Evolutionary conservation across 2,329 filamentous ascomycete species (phyloP).

Genomic region (Diaporthe sp.): DNA sequence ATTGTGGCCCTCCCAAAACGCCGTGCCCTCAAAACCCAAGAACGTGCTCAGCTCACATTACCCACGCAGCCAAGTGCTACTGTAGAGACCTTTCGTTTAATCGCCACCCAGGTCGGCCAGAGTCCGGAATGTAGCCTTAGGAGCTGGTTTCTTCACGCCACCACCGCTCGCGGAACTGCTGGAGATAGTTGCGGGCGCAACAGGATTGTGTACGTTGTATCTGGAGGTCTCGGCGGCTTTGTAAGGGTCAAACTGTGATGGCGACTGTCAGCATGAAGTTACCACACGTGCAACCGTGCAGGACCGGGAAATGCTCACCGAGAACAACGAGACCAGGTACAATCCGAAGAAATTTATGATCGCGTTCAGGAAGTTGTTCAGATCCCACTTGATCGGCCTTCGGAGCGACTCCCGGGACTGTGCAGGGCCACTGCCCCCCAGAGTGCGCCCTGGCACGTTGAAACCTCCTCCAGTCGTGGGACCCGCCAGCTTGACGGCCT

Average conservation of each 20-base stretch:
- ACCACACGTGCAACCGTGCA: neutral
- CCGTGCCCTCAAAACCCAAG: slow-evolving; percentile 32
- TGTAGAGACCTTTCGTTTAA: neutral
- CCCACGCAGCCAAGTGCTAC: neutral
- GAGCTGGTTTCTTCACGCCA: slow-evolving; percentile 47
- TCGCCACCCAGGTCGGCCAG: slow-evolving; percentile 64
- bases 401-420: slow-evolving; percentile 44
- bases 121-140: slow-evolving; percentile 62
- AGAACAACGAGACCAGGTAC: slow-evolving; percentile 73
- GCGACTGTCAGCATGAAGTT: slow-evolving; percentile 33
- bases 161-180: neutral
- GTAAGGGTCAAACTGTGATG: slow-evolving; percentile 70
- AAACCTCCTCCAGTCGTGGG: slow-evolving; percentile 62
- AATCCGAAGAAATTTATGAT: slow-evolving; percentile 71
- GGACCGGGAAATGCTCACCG: slow-evolving; percentile 58
- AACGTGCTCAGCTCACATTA: slow-evolving; percentile 1
- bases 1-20: slow-evolving; percentile 35
- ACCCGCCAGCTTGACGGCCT: slow-evolving; percentile 70
- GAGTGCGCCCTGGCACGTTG: slow-evolving; percentile 68
- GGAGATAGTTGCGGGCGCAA: slow-evolving; percentile 43
- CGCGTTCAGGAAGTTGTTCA: slow-evolving; percentile 62
- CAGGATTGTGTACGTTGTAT: slow-evolving; percentile 68
- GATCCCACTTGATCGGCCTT: slow-evolving; percentile 49
- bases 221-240: slow-evolving; percentile 71
- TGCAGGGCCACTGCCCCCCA: slow-evolving; percentile 60